phyloP scores from a whole-genome alignment of 139 green algal species.

The Yamagishiella unicocca region DNA sequence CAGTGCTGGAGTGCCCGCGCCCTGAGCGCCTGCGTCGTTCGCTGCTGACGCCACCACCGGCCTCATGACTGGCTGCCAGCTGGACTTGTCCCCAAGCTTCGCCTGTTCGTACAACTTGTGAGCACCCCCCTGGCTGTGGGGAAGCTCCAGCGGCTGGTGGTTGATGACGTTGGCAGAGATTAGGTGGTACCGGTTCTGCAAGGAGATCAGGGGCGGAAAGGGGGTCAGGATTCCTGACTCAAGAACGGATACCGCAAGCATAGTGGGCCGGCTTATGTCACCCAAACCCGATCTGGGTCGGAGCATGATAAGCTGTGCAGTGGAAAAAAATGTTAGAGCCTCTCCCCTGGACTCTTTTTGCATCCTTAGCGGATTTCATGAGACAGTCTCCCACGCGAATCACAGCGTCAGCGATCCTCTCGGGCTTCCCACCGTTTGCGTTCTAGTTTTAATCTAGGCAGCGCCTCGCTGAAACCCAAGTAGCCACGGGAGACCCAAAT shows the following conservation, averaged over 20 bases:
- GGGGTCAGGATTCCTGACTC: not conserved
- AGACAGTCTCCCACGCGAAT: too few species aligned
- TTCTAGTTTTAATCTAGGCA: too few species aligned
- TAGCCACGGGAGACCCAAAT: too few species aligned
- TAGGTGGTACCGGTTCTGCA: conserved; percentile 42
- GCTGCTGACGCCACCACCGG: not conserved
- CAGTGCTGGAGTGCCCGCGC: not conserved
- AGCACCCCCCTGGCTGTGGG: conserved; percentile 34
- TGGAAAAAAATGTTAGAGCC: too few species aligned
- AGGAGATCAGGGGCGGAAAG: not conserved
- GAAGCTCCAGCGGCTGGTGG: conserved; percentile 43
- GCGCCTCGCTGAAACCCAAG: too few species aligned
- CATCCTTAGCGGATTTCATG: too few species aligned
- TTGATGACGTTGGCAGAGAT: conserved; percentile 46
- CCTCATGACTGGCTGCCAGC: conserved; percentile 28
- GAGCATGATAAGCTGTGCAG: too few species aligned
- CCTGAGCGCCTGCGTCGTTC: not conserved
- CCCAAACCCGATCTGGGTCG: too few species aligned
- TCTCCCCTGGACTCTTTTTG: too few species aligned
- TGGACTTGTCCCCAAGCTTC: conserved; percentile 17
- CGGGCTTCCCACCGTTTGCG: too few species aligned
- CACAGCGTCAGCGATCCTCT: too few species aligned
- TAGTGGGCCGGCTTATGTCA: too few species aligned
- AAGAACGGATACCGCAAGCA: not conserved
- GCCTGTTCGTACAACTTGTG: conserved; percentile 25